Evolutionary conservation across 495 filamentous ascomycete species (phyloP), one percentile per base, ranked within the genome.

Genomic region (Hypoxylon lenormandii): DNA sequence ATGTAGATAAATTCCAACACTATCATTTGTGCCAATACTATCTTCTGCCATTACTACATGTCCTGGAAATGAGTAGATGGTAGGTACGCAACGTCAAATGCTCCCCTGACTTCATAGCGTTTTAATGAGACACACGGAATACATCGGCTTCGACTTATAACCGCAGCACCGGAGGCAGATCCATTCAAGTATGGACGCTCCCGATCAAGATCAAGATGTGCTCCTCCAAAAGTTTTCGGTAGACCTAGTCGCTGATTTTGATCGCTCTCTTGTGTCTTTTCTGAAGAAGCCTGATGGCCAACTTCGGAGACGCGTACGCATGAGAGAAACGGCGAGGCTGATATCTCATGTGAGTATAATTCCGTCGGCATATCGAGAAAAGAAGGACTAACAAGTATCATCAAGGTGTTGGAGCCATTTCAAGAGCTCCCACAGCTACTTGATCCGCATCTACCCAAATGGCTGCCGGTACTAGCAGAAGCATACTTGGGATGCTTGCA

Each of bases 371-470:
- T 19, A 16, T 28, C 23, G 42, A 37, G 6, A 8, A 0, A 5
- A 21, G 15, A 19, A 37, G 21, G 56, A 18, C 70, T 80, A 36
- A 77, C 55, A 37, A 40, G 18, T 19, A 10, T 15, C 19, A 10
- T 56, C 4, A 28, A 78, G 78, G 77, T 96, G 83, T 83, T 98
- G 30, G 93, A 97, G 63, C 92, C 90, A 36, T 98, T 98, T 74
- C 95, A 97, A 83, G 95, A 97, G 80, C 90, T 92, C 70, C 94
- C 95, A 16, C 95, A 99, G 75, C 86, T 99, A 4, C 86, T 99
- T n/a, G 95, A 99, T 77, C 89, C 93, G 0, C 83, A 95, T 75
- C 84, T 99, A 45, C 86, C 88, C 60, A 81, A 80, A 60, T 86
- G 96, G 74, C 77, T 98, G 38, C 87, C 91, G 30, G 81, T 84